A percentile compares a stretch with the other conserved stretches of the same genome.
Evolutionary conservation across 345 rosid genomes (phyloP).

Genomic region (Anacardium occidentale): DNA sequence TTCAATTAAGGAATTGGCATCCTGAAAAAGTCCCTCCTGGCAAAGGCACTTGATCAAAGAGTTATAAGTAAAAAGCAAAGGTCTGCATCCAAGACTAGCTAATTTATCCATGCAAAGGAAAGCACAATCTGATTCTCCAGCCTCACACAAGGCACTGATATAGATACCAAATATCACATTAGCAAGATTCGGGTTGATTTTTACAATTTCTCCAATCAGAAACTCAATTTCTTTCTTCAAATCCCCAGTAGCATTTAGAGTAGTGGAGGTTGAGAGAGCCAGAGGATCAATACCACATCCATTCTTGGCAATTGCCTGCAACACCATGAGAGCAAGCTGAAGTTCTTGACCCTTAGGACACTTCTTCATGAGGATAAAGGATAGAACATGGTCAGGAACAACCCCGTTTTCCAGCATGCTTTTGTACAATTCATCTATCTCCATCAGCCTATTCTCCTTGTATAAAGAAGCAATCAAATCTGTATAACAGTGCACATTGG

Average conservation of each 20-base stretch:
- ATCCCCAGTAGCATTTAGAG: constrained; percentile 21
- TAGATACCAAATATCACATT: constrained; percentile 47
- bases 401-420: constrained; percentile 47
- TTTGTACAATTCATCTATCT: constrained; percentile 45
- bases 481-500: constrained; percentile 53
- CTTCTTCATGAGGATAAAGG: constrained; percentile 54
- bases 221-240: constrained; percentile 41
- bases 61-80: constrained; percentile 49
- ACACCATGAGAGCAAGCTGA: constrained; percentile 41
- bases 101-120: constrained; percentile 36
- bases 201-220: constrained; percentile 45
- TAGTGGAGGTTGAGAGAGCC: constrained; percentile 19
- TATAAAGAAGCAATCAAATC: constrained; percentile 48
- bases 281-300: constrained; percentile 41
- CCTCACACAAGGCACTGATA: constrained; percentile 54
- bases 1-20: constrained; percentile 37
- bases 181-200: constrained; percentile 39
- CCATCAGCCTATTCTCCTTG: constrained; percentile 42
- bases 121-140: constrained; percentile 39
- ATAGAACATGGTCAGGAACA: constrained; percentile 63
- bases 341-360: constrained; percentile 48
- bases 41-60: constrained; percentile 54
- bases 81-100: constrained; percentile 46
- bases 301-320: constrained; percentile 45
- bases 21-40: constrained; percentile 39